Evolutionary conservation across 2,329 filamentous ascomycete genomes (phyloP), one percentile per base, ranked within the genome.

Genomic region (Thielaviopsis cerberus): DNA sequence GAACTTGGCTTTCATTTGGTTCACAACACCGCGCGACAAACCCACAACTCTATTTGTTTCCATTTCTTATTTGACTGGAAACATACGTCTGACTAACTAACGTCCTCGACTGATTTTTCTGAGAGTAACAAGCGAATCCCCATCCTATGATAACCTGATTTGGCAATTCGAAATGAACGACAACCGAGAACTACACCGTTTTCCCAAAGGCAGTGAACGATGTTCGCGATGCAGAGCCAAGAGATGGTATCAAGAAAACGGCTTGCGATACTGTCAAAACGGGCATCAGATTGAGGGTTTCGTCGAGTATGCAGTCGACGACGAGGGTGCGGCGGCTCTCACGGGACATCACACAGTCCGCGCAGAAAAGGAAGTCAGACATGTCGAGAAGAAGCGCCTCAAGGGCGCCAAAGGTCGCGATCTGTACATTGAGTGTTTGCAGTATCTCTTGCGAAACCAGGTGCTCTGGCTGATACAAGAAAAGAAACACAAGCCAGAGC

Each of bases 361-460:
- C 24, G 62, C 60, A 41, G 37, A 24, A 50, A 57, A 62, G 81
- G 67, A 83, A 78, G 62, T 79, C 80, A 65, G 68, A 71, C 24
- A 73, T 73, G 56, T 73, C 79, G 65, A 79, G 74, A 74, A 73
- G 53, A 73, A 73, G 60, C 77, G 83, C 65, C 73, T 86, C 54
- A 69, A 69, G 5, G 90, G 90, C 50, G 74, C 79, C 53, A 76
- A 80, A 57, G 91, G 85, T 15, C 80, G 82, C 62, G 80, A 85
- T 62, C 77, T 96, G 24, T 96, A 87, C 67, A 74, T 97, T 37
- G 85, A 94, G 67, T 85, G 81, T 62, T 79, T 94, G 60, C 91
- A 97, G 69, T 74, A 95, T 30, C 77, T 97, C 53, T 72, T 98
- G 26, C 82, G 89, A 67, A 87, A 85, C 66, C 91, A 97, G 72